Conservation (phyloP, 2,329 filamentous ascomycete species). For the Fusarium tuaranense region DNA sequence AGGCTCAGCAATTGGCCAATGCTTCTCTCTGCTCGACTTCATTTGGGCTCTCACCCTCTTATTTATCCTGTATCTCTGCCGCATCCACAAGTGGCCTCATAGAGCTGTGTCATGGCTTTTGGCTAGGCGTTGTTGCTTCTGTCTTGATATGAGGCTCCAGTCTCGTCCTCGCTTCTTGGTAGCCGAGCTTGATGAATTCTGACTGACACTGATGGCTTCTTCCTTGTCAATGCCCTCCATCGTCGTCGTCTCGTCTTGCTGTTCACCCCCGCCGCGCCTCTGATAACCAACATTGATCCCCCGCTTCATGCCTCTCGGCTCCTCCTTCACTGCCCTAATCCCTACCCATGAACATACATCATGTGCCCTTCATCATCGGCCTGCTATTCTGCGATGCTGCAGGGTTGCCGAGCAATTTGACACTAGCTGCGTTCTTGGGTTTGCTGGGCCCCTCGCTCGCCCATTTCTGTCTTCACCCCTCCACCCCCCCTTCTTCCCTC, state of each 20-base stretch:
- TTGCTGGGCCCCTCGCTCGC: conserved; percentile 28
- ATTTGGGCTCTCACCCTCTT: conserved; percentile 17
- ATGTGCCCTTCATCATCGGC: conserved; percentile 38
- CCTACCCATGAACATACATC: conserved; percentile 34
- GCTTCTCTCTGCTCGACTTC: conserved; percentile 31
- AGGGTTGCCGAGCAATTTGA: conserved; percentile 41
- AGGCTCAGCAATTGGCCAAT: conserved; percentile 39
- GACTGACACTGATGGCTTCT: neutral
- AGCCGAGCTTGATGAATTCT: conserved; percentile 4
- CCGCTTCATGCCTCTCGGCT: conserved; percentile 10
- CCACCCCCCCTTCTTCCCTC: conserved; percentile 12
- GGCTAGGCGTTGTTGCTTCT: conserved; percentile 12
- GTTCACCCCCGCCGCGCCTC: conserved; percentile 5
- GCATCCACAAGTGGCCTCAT: conserved; percentile 22
- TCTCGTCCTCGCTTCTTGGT: neutral
- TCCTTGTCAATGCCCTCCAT: neutral
- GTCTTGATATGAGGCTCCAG: neutral
- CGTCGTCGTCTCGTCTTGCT: neutral
- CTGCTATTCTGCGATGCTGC: conserved; percentile 36
- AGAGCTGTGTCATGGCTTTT: conserved; percentile 7
- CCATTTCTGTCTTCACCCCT: conserved; percentile 37
- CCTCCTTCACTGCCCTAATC: conserved; percentile 21
- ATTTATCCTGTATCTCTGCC: conserved; percentile 13
- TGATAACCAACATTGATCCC: conserved; percentile 22
- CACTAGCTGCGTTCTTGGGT: conserved; percentile 39